Evolutionary conservation across 208 protist genomes (phyloP).

Genomic region (Jaenimonas drosophilae): DNA sequence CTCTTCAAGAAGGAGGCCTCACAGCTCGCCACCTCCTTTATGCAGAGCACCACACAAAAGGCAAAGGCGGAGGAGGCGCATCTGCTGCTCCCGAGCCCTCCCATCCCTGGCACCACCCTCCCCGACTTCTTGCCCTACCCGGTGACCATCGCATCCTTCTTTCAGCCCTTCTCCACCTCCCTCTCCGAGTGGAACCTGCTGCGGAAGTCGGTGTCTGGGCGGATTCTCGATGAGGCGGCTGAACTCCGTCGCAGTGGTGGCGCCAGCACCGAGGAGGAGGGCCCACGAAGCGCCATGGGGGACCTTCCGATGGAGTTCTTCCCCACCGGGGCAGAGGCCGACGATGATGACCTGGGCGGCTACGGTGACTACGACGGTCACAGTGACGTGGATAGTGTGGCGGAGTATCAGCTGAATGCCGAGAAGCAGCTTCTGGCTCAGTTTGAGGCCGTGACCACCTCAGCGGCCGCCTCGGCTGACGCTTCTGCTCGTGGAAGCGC

Average conservation of each 20-base stretch:
- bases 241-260: not conserved
- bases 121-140: conserved; percentile 57
- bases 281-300: conserved; percentile 1
- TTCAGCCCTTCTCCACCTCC: conserved; percentile 68
- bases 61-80: conserved; percentile 46
- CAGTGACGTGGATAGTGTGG: conserved; percentile 22
- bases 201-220: conserved; percentile 57
- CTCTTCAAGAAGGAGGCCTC: conserved; percentile 51
- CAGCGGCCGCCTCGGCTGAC: not conserved
- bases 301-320: conserved; percentile 81
- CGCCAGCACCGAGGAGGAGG: conserved; percentile 7
- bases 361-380: conserved; percentile 30
- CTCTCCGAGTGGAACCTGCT: conserved; percentile 72
- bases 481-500: not conserved
- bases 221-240: conserved; percentile 7
- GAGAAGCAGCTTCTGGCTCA: conserved; percentile 29
- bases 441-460: conserved; percentile 14
- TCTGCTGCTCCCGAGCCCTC: conserved; percentile 37
- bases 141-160: conserved; percentile 45
- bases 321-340: conserved; percentile 43
- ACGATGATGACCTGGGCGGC: conserved; percentile 40
- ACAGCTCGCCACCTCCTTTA: conserved; percentile 36
- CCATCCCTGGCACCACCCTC: conserved; percentile 49
- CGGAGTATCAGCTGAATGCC: conserved; percentile 13
- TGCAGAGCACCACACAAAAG: conserved; percentile 49